These are phyloP conservation scores for Diplodia corticola DNA, from an alignment of 2,329 filamentous ascomycete species.

Conservation along the genomic window DNA sequence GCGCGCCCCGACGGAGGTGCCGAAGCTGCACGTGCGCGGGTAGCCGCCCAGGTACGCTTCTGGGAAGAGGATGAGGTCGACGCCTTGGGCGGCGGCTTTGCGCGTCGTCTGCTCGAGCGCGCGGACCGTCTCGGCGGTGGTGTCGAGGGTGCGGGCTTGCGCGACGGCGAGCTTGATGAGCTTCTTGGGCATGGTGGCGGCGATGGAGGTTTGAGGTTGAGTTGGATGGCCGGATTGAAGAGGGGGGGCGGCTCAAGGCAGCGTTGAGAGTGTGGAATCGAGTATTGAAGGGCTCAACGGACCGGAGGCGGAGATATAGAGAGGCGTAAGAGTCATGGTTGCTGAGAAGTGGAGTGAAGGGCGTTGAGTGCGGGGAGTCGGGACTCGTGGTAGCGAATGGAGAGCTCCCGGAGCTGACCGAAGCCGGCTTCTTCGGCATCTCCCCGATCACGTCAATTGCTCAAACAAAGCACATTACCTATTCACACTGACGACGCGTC, in stretches of 20 bases:
- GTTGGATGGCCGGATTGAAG: too few species aligned
- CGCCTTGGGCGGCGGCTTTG: conserved; percentile 59
- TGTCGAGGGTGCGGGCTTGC: conserved; percentile 50
- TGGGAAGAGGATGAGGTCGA: conserved; percentile 79
- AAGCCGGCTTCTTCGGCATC: conserved; percentile 9
- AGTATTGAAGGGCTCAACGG: background rate
- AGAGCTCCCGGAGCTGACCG: conserved; percentile 11
- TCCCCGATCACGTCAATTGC: background rate
- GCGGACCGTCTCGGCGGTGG: conserved; percentile 60
- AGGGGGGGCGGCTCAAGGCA: background rate
- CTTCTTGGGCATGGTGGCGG: conserved; percentile 42
- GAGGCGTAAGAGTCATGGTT: background rate
- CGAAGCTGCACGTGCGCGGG: conserved; percentile 78
- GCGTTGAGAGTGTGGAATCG: too few species aligned
- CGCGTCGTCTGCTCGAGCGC: conserved; percentile 65
- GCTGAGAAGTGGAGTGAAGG: background rate
- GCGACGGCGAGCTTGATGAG: conserved; percentile 50
- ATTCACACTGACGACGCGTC: background rate
- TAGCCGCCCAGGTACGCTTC: conserved; percentile 93
- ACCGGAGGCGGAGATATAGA: background rate
- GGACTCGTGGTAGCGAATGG: conserved; percentile 1
- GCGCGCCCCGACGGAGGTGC: conserved; percentile 70
- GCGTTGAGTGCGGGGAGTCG: background rate
- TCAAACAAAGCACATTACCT: background rate
- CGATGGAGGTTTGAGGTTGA: too few species aligned